These are phyloP conservation scores for Dothistroma pini DNA, from an alignment of 2,329 filamentous ascomycete genomes.

Conservation along the genomic window DNA sequence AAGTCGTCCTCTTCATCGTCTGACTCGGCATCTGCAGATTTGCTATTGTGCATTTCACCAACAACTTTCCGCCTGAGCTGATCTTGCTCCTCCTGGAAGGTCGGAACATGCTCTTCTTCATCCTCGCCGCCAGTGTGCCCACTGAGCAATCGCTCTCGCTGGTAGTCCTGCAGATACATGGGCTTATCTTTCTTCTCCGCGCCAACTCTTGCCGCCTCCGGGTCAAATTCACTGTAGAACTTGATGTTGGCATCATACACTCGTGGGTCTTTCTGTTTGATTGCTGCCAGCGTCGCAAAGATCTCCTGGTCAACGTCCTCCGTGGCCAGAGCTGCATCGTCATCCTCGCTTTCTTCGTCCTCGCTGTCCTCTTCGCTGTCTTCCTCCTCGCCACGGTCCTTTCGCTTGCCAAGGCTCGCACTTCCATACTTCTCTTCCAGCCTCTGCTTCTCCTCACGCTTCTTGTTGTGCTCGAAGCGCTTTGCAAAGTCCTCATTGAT, in stretches of 20 bases:
- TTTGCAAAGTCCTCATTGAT: conserved; percentile 89
- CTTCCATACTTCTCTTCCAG: conserved; percentile 82
- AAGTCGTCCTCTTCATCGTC: conserved; percentile 66
- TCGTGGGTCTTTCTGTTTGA: conserved; percentile 83
- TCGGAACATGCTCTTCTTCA: conserved; percentile 58
- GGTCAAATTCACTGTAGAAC: conserved; percentile 69
- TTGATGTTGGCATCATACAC: conserved; percentile 77
- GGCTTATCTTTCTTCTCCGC: conserved; percentile 66
- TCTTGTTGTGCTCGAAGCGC: conserved; percentile 95
- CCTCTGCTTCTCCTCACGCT: conserved; percentile 78
- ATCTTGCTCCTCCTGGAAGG: conserved; percentile 86
- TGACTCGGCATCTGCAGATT: conserved; percentile 42
- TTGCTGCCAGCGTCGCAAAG: conserved; percentile 78
- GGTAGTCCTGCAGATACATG: conserved; percentile 84
- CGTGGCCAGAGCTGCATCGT: conserved; percentile 82
- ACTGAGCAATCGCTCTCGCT: conserved; percentile 80
- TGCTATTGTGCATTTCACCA: conserved; percentile 70
- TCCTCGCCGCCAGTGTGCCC: conserved; percentile 61
- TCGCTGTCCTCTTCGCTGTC: conserved; percentile 58
- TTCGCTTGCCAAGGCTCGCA: conserved; percentile 18
- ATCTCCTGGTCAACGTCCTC: conserved; percentile 83
- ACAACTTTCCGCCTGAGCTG: conserved; percentile 74
- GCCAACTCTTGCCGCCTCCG: conserved; percentile 39
- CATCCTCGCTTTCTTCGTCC: conserved; percentile 78
- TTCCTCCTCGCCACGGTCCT: conserved; percentile 47